Evolutionary conservation across 495 filamentous ascomycete species (phyloP), one percentile per base, ranked within the genome.

Genomic region (Hyaloscypha finlandica): DNA sequence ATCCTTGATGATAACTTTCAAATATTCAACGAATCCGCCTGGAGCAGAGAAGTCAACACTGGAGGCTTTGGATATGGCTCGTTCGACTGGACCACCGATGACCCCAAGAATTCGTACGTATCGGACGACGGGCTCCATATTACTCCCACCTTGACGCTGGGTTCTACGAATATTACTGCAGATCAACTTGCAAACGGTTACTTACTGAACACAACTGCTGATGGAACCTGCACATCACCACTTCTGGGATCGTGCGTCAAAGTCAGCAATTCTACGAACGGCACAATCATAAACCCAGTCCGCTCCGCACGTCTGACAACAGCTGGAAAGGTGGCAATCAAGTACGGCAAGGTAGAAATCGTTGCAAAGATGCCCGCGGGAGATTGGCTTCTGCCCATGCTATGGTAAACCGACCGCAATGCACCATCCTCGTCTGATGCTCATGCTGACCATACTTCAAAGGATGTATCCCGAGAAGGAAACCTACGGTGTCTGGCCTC

Each of bases 1-100:
- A 54, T 79, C 4, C 65, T 79, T 39, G 72, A 79, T 22, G 79
- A 81, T 61, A 65, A 77, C 48, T 81, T 80, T 63, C 53, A 69
- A 35, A 73, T 65, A 6, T 65, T 80, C 52, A 70, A 79, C 61
- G n/a, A 35, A 16, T 39, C 39, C 5, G 67, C 68, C 0, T 81
- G 79, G 78, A 67, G 60, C n/a, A 72, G 73, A 45, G 73, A 77
- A 69, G 73, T 80, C 5, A 39, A 75, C 61, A 42, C 72, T 31
- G 76, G 77, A 58, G 79, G 78, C 1, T 81, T 77, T 63, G 79
- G 65, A 55, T 67, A 56, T 19, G 79, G 78, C 20, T 73, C 71
- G 9, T 81, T 80, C 61, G 79, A 81, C 66, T 78, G 77, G 78
- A 80, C 78, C 3, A 81, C 79, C 9, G 70, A 71, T 22, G 80